Conservation (phyloP, 2,329 filamentous ascomycete genomes). For the Leptoxyphium fumago region DNA sequence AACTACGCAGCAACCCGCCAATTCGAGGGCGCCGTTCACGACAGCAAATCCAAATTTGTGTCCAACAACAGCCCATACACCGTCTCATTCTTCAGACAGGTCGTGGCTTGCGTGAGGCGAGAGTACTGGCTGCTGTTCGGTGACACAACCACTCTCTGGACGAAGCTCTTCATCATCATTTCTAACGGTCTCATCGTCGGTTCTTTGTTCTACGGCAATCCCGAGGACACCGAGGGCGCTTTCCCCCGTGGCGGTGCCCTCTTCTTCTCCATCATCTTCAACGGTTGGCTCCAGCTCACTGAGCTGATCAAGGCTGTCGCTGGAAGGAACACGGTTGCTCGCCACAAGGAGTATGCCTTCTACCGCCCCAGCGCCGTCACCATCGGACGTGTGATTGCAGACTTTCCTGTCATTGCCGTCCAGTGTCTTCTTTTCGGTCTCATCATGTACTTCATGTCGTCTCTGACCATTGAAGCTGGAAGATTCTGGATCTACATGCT, state of each 20-base stretch:
- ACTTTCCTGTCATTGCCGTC: constrained; percentile 44
- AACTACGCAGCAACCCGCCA: constrained; percentile 46
- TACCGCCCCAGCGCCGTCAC: constrained; percentile 53
- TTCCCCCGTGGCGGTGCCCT: constrained; percentile 48
- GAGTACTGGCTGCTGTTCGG: constrained; percentile 69
- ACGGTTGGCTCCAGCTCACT: constrained; percentile 57
- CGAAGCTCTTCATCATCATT: constrained; percentile 66
- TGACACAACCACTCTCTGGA: constrained; percentile 59
- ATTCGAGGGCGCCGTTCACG: constrained; percentile 49
- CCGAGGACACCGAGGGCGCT: constrained; percentile 43
- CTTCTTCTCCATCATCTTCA: constrained; percentile 54
- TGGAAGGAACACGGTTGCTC: constrained; percentile 53
- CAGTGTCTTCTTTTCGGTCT: constrained; percentile 47
- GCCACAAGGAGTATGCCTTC: constrained; percentile 54
- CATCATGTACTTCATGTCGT: constrained; percentile 52
- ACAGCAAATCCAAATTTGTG: constrained; percentile 50
- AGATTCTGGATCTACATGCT: constrained; percentile 55
- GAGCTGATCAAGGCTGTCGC: constrained; percentile 67
- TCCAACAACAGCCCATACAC: constrained; percentile 61
- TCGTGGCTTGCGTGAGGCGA: constrained; percentile 51
- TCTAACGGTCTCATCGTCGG: constrained; percentile 62
- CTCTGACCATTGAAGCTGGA: constrained; percentile 41
- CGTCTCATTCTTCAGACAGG: constrained; percentile 57
- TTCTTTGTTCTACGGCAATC: constrained; percentile 60
- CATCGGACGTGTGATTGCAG: constrained; percentile 46